Evolutionary conservation across 345 rosid genomes (phyloP).

Genomic region (Trapa incisa): DNA sequence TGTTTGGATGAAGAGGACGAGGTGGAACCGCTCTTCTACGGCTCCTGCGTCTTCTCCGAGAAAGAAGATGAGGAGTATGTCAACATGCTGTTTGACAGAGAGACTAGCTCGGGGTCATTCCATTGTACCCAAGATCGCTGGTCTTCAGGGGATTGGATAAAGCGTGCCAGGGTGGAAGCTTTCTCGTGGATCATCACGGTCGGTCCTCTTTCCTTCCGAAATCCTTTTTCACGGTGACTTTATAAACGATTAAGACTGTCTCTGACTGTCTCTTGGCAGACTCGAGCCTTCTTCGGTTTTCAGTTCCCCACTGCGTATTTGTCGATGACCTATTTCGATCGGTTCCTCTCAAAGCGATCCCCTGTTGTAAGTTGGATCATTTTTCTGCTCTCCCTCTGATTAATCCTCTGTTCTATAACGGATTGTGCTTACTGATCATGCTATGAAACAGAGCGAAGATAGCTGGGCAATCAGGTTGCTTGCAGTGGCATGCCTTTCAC

Average conservation of each 20-base stretch:
- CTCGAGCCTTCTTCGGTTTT: constrained; percentile 27
- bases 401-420: background rate
- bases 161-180: constrained; percentile 32
- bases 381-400: background rate
- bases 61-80: constrained; percentile 21
- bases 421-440: background rate
- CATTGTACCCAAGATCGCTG: constrained; percentile 1
- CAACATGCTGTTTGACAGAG: constrained; percentile 26
- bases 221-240: too few relatives aligned
- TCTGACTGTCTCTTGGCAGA: constrained; percentile 21
- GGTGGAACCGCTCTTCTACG: background rate
- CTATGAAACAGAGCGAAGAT: constrained; percentile 19
- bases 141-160: constrained; percentile 14
- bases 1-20: constrained; percentile 14
- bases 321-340: constrained; percentile 48
- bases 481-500: constrained; percentile 48
- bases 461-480: constrained; percentile 42
- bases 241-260: background rate
- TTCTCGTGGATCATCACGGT: constrained; percentile 47
- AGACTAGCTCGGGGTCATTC: constrained; percentile 20
- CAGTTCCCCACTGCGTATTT: constrained; percentile 37
- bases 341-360: constrained; percentile 26
- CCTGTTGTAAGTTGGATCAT: constrained; percentile 28
- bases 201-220: constrained; percentile 8
- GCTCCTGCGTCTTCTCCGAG: background rate